These are phyloP conservation scores for Simplicillium aogashimaense DNA, from an alignment of 2,329 filamentous ascomycete genomes.

Conservation along the genomic window DNA sequence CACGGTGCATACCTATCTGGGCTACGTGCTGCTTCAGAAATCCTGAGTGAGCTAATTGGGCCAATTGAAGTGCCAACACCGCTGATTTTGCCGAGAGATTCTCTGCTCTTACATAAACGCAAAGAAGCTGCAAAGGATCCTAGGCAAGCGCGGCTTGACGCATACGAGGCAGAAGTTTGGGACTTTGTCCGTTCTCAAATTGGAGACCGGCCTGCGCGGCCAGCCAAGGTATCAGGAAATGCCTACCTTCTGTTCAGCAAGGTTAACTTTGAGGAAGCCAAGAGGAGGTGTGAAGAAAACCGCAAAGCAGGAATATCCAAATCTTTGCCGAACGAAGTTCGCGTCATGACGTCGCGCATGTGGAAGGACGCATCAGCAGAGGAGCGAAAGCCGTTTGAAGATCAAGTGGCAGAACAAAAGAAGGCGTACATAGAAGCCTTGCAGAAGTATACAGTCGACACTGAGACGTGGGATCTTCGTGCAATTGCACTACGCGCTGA, in stretches of 20 bases:
- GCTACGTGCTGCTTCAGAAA: slow-evolving; percentile 76
- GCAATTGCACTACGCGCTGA: slow-evolving; percentile 42
- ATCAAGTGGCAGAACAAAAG: slow-evolving; percentile 63
- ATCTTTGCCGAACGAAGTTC: slow-evolving; percentile 68
- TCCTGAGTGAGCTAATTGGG: slow-evolving; percentile 71
- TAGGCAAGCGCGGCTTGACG: slow-evolving; percentile 41
- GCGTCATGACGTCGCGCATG: slow-evolving; percentile 77
- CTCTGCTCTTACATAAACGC: slow-evolving; percentile 40
- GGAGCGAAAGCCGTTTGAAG: slow-evolving; percentile 67
- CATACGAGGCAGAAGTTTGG: slow-evolving; percentile 45
- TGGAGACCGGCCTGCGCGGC: slow-evolving; percentile 65
- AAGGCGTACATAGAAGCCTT: slow-evolving; percentile 48
- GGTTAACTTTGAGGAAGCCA: slow-evolving; percentile 55
- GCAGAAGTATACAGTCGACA: slow-evolving; percentile 49
- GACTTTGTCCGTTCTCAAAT: slow-evolving; percentile 45
- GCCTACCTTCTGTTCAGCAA: slow-evolving; percentile 88
- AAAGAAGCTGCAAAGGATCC: slow-evolving; percentile 40
- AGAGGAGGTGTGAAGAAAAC: slow-evolving; percentile 52
- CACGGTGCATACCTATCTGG: slow-evolving; percentile 95
- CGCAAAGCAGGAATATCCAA: slow-evolving; percentile 53
- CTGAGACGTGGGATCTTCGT: slow-evolving; percentile 62
- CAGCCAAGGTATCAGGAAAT: slow-evolving; percentile 66
- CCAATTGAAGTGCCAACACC: slow-evolving; percentile 69
- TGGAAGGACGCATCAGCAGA: slow-evolving; percentile 72
- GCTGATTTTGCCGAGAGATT: slow-evolving; percentile 58